Base-by-base conservation (phyloP, 768 basidiomycete species). In the Candolleomyces aberdarensis region DNA sequence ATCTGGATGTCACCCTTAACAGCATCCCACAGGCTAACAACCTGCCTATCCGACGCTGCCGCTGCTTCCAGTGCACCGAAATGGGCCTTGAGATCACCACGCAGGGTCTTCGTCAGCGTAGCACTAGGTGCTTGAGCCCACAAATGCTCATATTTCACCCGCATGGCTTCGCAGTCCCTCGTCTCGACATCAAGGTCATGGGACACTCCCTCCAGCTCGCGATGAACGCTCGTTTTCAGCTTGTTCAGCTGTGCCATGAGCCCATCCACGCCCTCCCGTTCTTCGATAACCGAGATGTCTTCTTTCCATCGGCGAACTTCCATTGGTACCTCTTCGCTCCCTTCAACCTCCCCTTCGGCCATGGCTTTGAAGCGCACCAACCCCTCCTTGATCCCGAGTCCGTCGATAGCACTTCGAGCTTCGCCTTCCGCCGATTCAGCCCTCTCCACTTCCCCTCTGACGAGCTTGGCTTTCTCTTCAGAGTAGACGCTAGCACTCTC, bases 401-500 rank as follows among this genome's bases (percentile, higher is more conserved):
- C 85, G 52, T 96, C 95, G 56, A 98, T 72, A 22, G 87, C 86
- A 51, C 91, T 91, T 64, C 85, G 78, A 39, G 84, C 83, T 71
- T 96, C 92, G 5, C 81, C 89, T 69, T 97, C 94, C 0, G 90
- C 88, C 22, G 84, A 77, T 63, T 98, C 96, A 0, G 87, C 89
- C 56, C 86, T 85, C 78, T 98, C 96, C 8, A 90, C 91, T 71
- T 98, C 95, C 5, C 80, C 85, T 44, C 97, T 82, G 8, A 95
- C 94, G 29, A 80, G 72, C 74, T 99, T 98, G 20, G 96, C 97
- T 77, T 98, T 98, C 76, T 99, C 97, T 73, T 99, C 97, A 0
- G 94, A 96, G 73, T 99, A 99, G 14, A 99, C 87, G 61, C 89
- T 92, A 14, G 96, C 96, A 64, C 91, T 92, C 75, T 98, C 96